Evolutionary conservation across 306 rosid species (phyloP).

Genomic region (Spatholobus suberectus): DNA sequence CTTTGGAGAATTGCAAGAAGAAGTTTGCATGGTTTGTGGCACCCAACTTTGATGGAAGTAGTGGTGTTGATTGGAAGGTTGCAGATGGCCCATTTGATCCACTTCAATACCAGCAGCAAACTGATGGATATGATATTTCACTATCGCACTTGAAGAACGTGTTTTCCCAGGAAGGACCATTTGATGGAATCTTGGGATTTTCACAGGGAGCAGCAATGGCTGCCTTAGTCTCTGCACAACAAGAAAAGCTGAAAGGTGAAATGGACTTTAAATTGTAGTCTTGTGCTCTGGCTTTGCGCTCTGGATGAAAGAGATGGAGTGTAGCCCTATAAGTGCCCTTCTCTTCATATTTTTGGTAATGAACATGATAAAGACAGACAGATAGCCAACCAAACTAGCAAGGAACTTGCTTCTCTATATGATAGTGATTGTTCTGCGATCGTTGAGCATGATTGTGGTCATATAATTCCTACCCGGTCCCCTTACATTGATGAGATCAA

Average conservation of each 20-base stretch:
- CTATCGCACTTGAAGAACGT: conserved; percentile 60
- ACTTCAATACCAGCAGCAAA: conserved; percentile 83
- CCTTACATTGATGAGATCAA: conserved; percentile 79
- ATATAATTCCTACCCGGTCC: conserved; percentile 79
- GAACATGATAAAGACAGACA: conserved; percentile 79
- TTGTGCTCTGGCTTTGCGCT: conserved; percentile 80
- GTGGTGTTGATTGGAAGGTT: conserved; percentile 61
- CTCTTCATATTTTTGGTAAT: conserved; percentile 84
- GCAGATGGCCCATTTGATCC: conserved; percentile 80
- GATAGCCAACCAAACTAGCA: conserved; percentile 75
- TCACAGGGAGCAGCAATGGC: conserved; percentile 97
- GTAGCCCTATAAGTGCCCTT: conserved; percentile 62
- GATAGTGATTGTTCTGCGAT: conserved; percentile 61
- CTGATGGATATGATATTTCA: conserved; percentile 69
- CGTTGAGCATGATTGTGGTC: conserved; percentile 82
- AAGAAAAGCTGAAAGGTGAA: conserved; percentile 48
- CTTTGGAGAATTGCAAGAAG: conserved; percentile 66
- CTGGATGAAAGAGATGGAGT: conserved; percentile 46
- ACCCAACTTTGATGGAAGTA: conserved; percentile 46
- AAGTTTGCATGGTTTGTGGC: conserved; percentile 86
- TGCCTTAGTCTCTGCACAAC: conserved; percentile 64
- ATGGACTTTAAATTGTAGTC: conserved; percentile 69
- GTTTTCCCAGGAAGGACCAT: conserved; percentile 71
- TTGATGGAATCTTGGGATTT: conserved; percentile 88
- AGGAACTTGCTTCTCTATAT: conserved; percentile 71